Base-by-base conservation (phyloP, 306 rosid species). In the Rubus idaeus region DNA sequence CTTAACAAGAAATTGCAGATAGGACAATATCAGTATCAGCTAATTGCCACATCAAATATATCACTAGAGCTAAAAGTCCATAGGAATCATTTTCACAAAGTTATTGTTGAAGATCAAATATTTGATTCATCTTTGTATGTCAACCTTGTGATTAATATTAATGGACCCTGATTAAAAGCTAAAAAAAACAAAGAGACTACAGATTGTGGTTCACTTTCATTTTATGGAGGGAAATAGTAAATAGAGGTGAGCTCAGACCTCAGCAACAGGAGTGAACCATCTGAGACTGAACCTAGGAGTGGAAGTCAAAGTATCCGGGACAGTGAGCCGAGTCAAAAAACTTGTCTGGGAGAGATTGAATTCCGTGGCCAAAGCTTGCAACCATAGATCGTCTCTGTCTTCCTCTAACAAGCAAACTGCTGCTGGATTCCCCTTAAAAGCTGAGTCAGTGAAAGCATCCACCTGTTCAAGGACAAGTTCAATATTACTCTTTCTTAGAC, bases 351-450 rank as follows among this genome's bases (percentile, higher is more conserved):
- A 20, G 21, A 57, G 10, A 44, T 77, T 77, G 75, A 77, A 77
- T 69, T 77, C 75, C 3, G 56, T 0, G 53, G 61, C 61, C 69
- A 57, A 37, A 30, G 63, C 49, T 63, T 70, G 81, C 21, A 78
- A n/a, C 81, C 45, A 78, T 20, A 5, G 26, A 8, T 58, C 76
- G n/a, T 57, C 81, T 21, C 23, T 70, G 26, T 49, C 64, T n/a
- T 78, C 77, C 64, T 60, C 71, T 8, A 78, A 21, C 23, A 78
- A 46, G 68, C 52, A 70, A 78, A 78, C 81, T 0, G 61, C 81
- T 6, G 81, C 77, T 21, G 63, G 53, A 68, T 58, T 58, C 62
- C 84, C 75, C 44, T 69, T 80, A 58, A 77, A 68, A 42, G 75
- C 68, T 18, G 80, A 53, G 13, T 56, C 80, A 12, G 76, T 70